Evolutionary conservation across 225 moss, liverwort and hornwort species (phyloP).

Genomic region (Ulota crispa): DNA sequence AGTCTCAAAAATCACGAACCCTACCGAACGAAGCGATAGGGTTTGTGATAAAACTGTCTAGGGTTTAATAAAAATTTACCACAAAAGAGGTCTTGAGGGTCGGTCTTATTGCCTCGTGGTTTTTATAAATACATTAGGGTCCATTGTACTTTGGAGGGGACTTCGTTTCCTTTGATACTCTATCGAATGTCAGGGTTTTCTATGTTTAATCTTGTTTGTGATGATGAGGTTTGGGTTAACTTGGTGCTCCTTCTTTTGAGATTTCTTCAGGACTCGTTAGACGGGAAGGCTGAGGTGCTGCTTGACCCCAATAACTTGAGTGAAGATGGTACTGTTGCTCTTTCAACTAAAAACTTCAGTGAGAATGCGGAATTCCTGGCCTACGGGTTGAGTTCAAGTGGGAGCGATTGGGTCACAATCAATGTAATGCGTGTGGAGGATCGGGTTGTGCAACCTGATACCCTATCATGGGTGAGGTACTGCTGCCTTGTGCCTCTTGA

Average conservation of each 20-base stretch:
- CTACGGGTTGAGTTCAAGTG: slow-evolving; percentile 78
- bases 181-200: not conserved
- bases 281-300: slow-evolving; percentile 63
- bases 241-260: slow-evolving; percentile 12
- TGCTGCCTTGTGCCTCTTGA: slow-evolving; percentile 40
- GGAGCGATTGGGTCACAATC: slow-evolving; percentile 89
- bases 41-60: not conserved
- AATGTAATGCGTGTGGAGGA: slow-evolving; percentile 69
- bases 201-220: not conserved
- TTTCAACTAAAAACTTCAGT: slow-evolving; percentile 56
- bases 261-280: slow-evolving; percentile 42
- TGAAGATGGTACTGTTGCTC: slow-evolving; percentile 81
- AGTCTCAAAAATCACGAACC: not conserved
- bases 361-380: slow-evolving; percentile 70
- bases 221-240: slow-evolving; percentile 1
- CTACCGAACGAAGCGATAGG: not conserved
- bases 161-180: not conserved
- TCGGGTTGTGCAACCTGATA: slow-evolving; percentile 64
- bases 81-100: not conserved
- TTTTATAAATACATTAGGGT: not conserved
- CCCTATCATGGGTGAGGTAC: slow-evolving; percentile 76
- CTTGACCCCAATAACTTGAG: slow-evolving; percentile 88
- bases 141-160: not conserved
- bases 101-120: not conserved
- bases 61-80: not conserved